Percentiles rank a stretch among this genome's conserved stretches.
These are phyloP conservation scores for Fusarium newnesense DNA, from an alignment of 2,329 filamentous ascomycete species.

Conservation along the genomic window DNA sequence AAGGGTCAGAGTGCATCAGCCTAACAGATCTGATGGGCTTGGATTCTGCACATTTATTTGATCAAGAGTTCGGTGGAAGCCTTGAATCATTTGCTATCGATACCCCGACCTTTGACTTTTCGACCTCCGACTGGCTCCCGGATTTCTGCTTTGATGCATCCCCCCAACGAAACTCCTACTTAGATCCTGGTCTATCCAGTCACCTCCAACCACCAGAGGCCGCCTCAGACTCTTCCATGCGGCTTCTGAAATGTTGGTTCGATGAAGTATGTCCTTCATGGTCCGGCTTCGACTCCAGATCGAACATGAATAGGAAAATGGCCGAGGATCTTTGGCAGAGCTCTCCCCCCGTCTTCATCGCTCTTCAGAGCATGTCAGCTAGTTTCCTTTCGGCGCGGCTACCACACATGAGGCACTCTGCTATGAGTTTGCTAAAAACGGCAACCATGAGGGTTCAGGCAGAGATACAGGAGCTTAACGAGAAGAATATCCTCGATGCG, in stretches of 20 bases:
- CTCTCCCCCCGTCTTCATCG: accelerated
- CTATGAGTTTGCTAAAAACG: background rate
- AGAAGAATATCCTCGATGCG: accelerated
- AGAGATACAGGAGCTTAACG: background rate
- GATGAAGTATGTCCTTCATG: background rate
- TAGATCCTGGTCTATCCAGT: accelerated
- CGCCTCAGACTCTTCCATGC: background rate
- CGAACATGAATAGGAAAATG: background rate
- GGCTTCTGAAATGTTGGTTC: background rate
- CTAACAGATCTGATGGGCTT: background rate
- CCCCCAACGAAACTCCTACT: accelerated
- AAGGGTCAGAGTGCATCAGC: background rate
- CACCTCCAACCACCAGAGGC: accelerated
- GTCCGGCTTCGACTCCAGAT: background rate
- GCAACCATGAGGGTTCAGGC: background rate
- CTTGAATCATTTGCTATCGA: background rate
- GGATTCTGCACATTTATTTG: background rate
- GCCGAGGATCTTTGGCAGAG: background rate
- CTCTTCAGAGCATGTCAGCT: background rate
- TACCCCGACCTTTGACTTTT: accelerated
- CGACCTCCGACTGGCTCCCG: accelerated
- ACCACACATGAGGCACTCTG: background rate
- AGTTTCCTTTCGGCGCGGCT: background rate
- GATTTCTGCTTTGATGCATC: no score
- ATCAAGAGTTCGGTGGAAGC: background rate